Base-by-base conservation (phyloP, 306 rosid species). In the Bauhinia variegata region DNA sequence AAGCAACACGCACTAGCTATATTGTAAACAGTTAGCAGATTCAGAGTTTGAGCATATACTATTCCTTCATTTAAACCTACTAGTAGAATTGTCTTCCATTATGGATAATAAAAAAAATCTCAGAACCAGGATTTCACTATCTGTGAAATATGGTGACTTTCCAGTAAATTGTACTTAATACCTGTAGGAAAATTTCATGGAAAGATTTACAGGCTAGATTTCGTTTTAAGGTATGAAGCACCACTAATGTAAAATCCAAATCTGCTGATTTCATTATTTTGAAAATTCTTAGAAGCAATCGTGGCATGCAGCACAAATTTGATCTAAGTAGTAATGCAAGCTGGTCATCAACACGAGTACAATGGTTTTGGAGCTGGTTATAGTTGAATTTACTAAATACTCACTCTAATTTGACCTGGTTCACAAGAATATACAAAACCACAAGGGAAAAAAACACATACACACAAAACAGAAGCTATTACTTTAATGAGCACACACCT, bases 41-140 rank as follows among this genome's bases (percentile, higher is more conserved):
- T 23, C 59, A 63, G 55, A 39, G 63, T 62, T 38, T 58, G 36
- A 46, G 62, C 52, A 67, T 44, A 31, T 32, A 52, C 30, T 53
- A 8, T 16, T 60, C 39, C 28, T 61, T 54, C 39, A 34, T 16
- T 44, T 60, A 44, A 59, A 67, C 70, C 28, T 23, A 1, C 28
- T 23, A 54, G 65, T 48, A 49, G 31, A 74, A 17, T 39, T 32
- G 64, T 41, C 48, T 59, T 38, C 16, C 4, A 59, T 10, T 48
- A 16, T 11, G 14, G 28, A 23, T 23, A 59, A 41, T 7, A 34
- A 32, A 49, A 32, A 49, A 23, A 50, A 18, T 16, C 49, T 59
- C 39, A 58, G 60, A 74, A 42, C 42, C 7, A 41, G 39, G 43
- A 41, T 63, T 54, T 54, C 51, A 41, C 15, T 53, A 38, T 39